Evolutionary conservation across 495 filamentous ascomycete species (phyloP), one percentile per base, ranked within the genome.

Genomic region (Glutinoglossum americanum): DNA sequence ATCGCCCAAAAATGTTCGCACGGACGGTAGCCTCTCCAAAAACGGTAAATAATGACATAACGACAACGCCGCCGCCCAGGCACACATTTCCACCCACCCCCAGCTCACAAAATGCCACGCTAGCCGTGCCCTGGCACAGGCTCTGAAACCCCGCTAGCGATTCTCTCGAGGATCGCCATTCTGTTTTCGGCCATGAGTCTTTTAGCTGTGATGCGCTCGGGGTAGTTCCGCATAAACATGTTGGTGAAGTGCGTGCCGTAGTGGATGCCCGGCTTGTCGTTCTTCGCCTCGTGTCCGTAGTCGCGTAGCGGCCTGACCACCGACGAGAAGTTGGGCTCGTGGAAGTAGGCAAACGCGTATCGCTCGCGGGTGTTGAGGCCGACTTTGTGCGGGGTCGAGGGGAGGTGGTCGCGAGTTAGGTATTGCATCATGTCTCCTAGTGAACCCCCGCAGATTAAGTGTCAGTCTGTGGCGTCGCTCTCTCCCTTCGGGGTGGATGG

Each of bases 191-290:
- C 61, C 8, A 7, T 47, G 30, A 74, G 61, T 10, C 69, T 60
- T 53, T 64, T 61, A 9, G 70, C 69, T 2, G 72, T 74, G 33
- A 73, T 65, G n/a, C 71, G 63, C 26, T 72, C 68, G 0, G 71
- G 71, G 45, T 73, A 74, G 62, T 70, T 73, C 39, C 71, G 65
- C 61, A 73, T 62, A 55, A 71, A 73, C 71, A 74, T 74, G 59
- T 73, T 73, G 49, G 70, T 73, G 57, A 74, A 73, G 62, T 74
- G 71, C 1, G 69, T 72, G 17, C 71, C 71, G 56, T 74, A 73
- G 62, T 74, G 71, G 19, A 74, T 69, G 26, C 66, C 65, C 41
- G 69, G 30, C 10, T 54, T 4, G 10, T 37, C 51, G 3, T 49
- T 30, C 17, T 25, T 5, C 15, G 55, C 55, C 7, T 27, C 55